These are phyloP conservation scores for Colletotrichum sidae DNA, from an alignment of 2,329 filamentous ascomycete genomes.

Conservation along the genomic window DNA sequence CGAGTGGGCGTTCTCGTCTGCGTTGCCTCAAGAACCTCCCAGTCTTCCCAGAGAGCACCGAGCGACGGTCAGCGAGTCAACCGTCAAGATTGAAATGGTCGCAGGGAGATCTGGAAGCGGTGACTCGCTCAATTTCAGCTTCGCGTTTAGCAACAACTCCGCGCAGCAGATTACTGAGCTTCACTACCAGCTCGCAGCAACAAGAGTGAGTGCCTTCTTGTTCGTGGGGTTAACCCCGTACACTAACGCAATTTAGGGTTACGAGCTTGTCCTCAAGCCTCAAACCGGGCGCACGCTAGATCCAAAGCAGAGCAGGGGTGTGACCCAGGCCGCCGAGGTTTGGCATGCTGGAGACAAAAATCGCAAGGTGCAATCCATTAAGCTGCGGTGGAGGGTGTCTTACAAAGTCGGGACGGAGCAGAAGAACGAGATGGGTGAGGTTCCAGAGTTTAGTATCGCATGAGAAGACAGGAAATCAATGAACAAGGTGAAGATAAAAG, in stretches of 20 bases:
- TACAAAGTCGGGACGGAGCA: slow-evolving; percentile 77
- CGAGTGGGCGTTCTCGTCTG: slow-evolving; percentile 93
- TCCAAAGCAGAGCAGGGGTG: slow-evolving; percentile 78
- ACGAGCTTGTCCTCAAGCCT: slow-evolving; percentile 82
- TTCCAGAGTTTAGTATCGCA: slow-evolving; percentile 81
- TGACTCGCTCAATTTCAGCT: slow-evolving; percentile 75
- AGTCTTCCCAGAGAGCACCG: slow-evolving; percentile 71
- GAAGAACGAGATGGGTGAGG: slow-evolving; percentile 86
- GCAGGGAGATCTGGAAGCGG: slow-evolving; percentile 69
- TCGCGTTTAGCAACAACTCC: slow-evolving; percentile 87
- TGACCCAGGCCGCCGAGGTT: slow-evolving; percentile 84
- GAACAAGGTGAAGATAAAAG: no score
- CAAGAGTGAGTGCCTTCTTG: slow-evolving; percentile 73
- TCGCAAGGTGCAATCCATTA: slow-evolving; percentile 81
- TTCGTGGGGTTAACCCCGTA: neutral
- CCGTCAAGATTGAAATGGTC: slow-evolving; percentile 78
- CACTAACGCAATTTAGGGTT: slow-evolving; percentile 67
- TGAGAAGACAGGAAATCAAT: slow-evolving; percentile 47
- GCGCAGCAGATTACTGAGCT: slow-evolving; percentile 79
- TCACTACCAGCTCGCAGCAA: slow-evolving; percentile 92
- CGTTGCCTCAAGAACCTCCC: slow-evolving; percentile 72
- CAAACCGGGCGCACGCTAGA: slow-evolving; percentile 83
- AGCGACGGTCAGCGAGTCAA: slow-evolving; percentile 75
- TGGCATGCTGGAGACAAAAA: slow-evolving; percentile 76
- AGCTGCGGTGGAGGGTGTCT: slow-evolving; percentile 88